These are phyloP conservation scores for Panaeolus papilionaceus DNA, from an alignment of 768 basidiomycete species.

Conservation along the genomic window DNA sequence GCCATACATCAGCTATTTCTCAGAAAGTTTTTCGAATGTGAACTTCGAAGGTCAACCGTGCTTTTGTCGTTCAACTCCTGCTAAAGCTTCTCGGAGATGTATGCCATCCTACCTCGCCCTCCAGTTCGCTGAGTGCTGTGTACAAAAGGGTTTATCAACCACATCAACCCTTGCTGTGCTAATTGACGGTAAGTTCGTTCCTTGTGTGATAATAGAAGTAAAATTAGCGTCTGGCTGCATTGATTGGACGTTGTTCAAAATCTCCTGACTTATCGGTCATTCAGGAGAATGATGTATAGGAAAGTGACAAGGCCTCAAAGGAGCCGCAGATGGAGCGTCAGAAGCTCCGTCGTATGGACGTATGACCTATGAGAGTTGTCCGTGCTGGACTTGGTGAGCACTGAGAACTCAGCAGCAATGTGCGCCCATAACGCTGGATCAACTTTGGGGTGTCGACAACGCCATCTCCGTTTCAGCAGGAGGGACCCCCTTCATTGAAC, in stretches of 20 bases:
- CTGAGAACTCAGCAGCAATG: background rate
- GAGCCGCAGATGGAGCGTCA: background rate
- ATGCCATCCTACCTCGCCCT: background rate
- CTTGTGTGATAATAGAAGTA: conserved; percentile 10
- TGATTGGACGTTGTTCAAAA: background rate
- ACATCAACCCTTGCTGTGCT: conserved; percentile 12
- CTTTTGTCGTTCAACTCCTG: background rate
- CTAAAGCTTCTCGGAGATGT: background rate
- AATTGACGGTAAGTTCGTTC: conserved; percentile 6
- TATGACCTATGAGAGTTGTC: background rate
- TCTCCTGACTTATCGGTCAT: background rate
- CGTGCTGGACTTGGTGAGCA: background rate
- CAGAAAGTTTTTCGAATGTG: background rate
- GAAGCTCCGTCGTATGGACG: background rate
- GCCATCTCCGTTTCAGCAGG: background rate
- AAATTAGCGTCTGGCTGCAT: background rate
- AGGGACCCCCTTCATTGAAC: conserved; percentile 2
- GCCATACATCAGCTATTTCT: background rate
- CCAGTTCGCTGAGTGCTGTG: background rate
- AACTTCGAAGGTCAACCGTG: background rate
- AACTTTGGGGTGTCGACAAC: background rate
- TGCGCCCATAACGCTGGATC: background rate
- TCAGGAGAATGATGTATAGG: background rate
- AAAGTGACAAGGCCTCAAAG: background rate
- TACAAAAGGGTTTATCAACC: conserved; percentile 10